Evolutionary conservation across 2,329 filamentous ascomycete genomes (phyloP).

Genomic region (Colletotrichum musae): DNA sequence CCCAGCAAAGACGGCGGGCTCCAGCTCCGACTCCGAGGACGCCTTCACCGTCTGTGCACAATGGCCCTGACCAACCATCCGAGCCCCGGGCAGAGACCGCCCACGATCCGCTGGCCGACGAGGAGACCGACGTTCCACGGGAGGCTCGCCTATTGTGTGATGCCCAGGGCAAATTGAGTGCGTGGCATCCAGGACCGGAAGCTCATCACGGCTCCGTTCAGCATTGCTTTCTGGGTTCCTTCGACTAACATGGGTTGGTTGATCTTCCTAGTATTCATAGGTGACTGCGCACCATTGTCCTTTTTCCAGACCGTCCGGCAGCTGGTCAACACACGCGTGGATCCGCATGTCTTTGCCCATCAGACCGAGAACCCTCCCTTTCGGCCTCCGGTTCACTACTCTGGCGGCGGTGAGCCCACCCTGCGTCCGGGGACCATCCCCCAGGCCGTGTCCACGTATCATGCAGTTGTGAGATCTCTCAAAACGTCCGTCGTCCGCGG

Average conservation of each 20-base stretch:
- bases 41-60: slow-evolving; percentile 36
- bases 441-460: slow-evolving; percentile 42
- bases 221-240: not conserved
- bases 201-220: not conserved
- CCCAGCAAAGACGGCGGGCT: slow-evolving; percentile 56
- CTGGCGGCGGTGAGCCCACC: slow-evolving; percentile 42
- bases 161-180: slow-evolving; percentile 64
- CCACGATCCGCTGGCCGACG: slow-evolving; percentile 54
- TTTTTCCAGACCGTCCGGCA: slow-evolving; percentile 70
- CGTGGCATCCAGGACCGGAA: not conserved
- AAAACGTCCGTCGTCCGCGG: not conserved
- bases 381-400: slow-evolving; percentile 46
- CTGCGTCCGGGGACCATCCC: slow-evolving; percentile 41
- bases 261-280: slow-evolving; percentile 60
- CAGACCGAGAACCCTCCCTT: slow-evolving; percentile 62
- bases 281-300: slow-evolving; percentile 69
- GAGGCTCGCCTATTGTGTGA: slow-evolving; percentile 67
- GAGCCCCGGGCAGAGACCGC: slow-evolving; percentile 1
- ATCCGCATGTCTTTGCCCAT: slow-evolving; percentile 65
- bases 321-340: slow-evolving; percentile 64
- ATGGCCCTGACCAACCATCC: slow-evolving; percentile 8
- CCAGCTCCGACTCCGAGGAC: slow-evolving; percentile 42
- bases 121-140: slow-evolving; percentile 68
- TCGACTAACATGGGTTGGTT: not conserved
- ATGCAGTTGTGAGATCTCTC: slow-evolving; percentile 44